Evolutionary conservation across 2,329 filamentous ascomycete species (phyloP), one percentile per base, ranked within the genome.

Genomic region (Chaetomium olivaceum): DNA sequence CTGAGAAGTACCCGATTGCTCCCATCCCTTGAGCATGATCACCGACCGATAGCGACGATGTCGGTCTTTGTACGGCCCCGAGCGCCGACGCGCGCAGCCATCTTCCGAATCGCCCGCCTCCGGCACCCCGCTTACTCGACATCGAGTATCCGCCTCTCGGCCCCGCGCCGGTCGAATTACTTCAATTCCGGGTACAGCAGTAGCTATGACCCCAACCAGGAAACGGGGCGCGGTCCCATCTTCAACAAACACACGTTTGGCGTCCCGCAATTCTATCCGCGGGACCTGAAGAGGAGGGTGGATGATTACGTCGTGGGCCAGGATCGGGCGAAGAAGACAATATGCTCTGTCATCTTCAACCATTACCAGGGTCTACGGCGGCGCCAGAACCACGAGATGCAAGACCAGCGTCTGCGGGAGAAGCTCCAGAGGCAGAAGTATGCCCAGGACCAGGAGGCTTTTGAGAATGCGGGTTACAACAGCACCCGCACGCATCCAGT

Each of bases 281-380:
- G 85, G 65, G 83, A 87, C 71, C 83, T 99, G 72, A 97, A 98
- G 81, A 88, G 92, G 74, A 91, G 95, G 73, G 87, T 98, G 36
- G 95, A 99, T 76, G 91, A 95, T 75, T 99, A 96, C 76, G 94
- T 99, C 1, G 94, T 99, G 4, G 95, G 94, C 50, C 95, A 99
- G 77, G 92, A 97, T 71, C 88, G 92, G 66, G 93, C 95, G 19
- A 95, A 99, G 83, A 96, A 96, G 77, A 91, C 93, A 16, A 88
- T 98, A 69, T 95, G 92, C 69, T 90, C 94, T 3, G 93, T 94
- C 7, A 91, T 99, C 31, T 97, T 96, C 80, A 97, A 98, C 75
- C 95, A 99, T 76, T 97, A 98, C 75, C 92, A 97, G 77, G 87
- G 91, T 56, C 86, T 97, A 66, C 89, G 93, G 27, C 85, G 92